These are phyloP conservation scores for Psilocybe sp. DNA, from an alignment of 768 basidiomycete genomes.

Conservation along the genomic window DNA sequence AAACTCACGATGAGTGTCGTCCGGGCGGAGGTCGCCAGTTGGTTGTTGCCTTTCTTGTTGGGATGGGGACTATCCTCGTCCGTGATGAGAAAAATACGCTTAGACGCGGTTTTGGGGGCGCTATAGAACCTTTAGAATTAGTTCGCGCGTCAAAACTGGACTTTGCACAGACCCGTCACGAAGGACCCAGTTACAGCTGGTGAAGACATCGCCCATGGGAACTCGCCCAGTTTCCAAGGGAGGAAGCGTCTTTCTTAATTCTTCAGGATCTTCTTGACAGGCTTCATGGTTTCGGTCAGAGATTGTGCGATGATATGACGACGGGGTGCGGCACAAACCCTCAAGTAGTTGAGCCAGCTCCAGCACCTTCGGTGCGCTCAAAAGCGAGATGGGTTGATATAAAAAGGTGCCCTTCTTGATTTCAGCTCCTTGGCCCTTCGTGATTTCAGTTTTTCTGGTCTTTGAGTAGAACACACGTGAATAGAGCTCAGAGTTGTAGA, in stretches of 20 bases:
- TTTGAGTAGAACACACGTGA: constrained; percentile 19
- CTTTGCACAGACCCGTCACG: constrained; percentile 69
- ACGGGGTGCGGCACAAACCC: constrained; percentile 40
- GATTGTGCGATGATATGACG: neutral
- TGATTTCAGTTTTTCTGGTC: constrained; percentile 40
- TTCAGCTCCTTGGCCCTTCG: constrained; percentile 43
- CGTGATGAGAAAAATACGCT: constrained; percentile 91
- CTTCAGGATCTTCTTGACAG: constrained; percentile 59
- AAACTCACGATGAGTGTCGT: constrained; percentile 64
- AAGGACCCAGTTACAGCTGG: constrained; percentile 85
- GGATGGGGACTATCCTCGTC: constrained; percentile 81
- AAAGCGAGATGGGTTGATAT: constrained; percentile 72
- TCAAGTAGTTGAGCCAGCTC: constrained; percentile 76
- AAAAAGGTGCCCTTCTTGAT: constrained; percentile 70
- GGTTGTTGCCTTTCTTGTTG: constrained; percentile 44
- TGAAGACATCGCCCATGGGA: constrained; percentile 88
- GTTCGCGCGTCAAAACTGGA: neutral
- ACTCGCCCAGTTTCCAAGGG: constrained; percentile 57
- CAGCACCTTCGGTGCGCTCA: constrained; percentile 82
- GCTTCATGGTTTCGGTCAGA: constrained; percentile 38
- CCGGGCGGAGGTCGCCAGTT: constrained; percentile 64
- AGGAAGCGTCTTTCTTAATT: constrained; percentile 59
- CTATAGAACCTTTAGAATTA: constrained; percentile 31
- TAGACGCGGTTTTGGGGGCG: constrained; percentile 85
- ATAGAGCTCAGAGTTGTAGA: neutral